Base-by-base conservation (phyloP, 441 rosid species). In the Populus hybrid region DNA sequence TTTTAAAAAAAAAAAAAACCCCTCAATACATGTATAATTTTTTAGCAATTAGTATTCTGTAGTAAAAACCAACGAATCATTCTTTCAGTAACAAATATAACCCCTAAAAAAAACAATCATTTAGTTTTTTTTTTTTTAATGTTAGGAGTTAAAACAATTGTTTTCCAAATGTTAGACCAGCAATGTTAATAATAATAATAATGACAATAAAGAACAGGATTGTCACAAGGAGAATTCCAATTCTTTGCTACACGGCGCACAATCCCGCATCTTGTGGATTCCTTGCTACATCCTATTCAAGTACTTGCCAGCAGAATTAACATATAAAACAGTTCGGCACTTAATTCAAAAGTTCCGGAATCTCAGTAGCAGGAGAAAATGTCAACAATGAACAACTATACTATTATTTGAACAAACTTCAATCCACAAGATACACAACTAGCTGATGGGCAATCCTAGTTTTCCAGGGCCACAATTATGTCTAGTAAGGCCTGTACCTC, bases 401-500 rank as follows among this genome's bases (percentile, higher is more conserved):
- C 69, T 65, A 75, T 64, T 66, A 9, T 35, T 28, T 64, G 5
- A 59, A 6, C 24, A 28, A 65, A 2, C 21, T 63, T 21, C 18
- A 42, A 67, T 75, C 67, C 35, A 40, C 59, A 66, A 2, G 7
- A 11, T 50, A 68, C 75, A 20, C 65, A 40, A 35, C n/a, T 14
- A 26, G 21, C 16, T 12, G 32, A 64, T 7, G 14, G 46, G 14
- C 28, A 10, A 32, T 35, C 34, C 30, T 36, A 69, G 53, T 69
- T 70, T 53, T 40, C 67, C 70, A 10, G 11, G 30, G 74, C 24
- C 71, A 76, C 30, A 20, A n/a, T 32, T 40, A 7, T 28, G 50
- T 65, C 81, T 83, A 93, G 82, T 95, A 95, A 18, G 99, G 99
- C 69, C 98, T 80, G 83, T 92, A 93, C 85, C 98, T 90, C 96